Base-by-base conservation (phyloP, 352 stramenopile species). In the Elongisporangium anandrum region DNA sequence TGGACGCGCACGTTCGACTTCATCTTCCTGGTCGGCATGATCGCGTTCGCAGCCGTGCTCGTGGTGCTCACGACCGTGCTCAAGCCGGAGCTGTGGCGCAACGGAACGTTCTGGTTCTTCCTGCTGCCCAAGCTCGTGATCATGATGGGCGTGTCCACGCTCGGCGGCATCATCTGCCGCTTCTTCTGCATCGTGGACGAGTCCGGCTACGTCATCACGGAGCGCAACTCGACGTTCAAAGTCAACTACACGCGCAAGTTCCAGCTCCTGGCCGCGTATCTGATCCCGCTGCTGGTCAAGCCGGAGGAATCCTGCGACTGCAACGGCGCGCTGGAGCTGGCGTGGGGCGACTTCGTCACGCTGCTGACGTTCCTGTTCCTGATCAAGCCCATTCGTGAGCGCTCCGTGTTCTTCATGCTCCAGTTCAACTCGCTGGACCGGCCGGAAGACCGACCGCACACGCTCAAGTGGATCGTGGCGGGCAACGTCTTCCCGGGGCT, bases 161-260 rank as follows among this genome's bases (percentile, higher is more conserved):
- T 94, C 2, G 85, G 85, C 51, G 85, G 85, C 48, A 77, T 92
- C 53, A 63, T 94, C 7, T 94, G 85, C 59, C 83, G 85, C 55
- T 87, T 83, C 66, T 94, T 90, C 65, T 94, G 83, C 52, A 79
- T 85, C 52, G 81, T 94, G 6, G 85, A 94, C 55, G 81, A 88
- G 45, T 79, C 80, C 22, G 85, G 85, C 1, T 94, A 94, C 69
- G 85, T 94, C 66, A 91, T 94, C 52, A 92, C 85, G 17, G 79
- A 92, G 57, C 77, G 79, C 50, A 87, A 69, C 62, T 94, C 85
- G 10, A 75, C 72, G 24, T 94, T 94, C 65, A 94, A 94, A 59
- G 85, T 94, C 56, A 94, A 94, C 63, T 94, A 94, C 69, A 94
- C 85, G 50, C 75, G 85, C 19, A 94, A 94, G 58, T 70, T 94